Percentiles rank a stretch among this genome's conserved stretches.
Conservation (phyloP, 2,329 filamentous ascomycete species). For the Talaromyces verruculosus region DNA sequence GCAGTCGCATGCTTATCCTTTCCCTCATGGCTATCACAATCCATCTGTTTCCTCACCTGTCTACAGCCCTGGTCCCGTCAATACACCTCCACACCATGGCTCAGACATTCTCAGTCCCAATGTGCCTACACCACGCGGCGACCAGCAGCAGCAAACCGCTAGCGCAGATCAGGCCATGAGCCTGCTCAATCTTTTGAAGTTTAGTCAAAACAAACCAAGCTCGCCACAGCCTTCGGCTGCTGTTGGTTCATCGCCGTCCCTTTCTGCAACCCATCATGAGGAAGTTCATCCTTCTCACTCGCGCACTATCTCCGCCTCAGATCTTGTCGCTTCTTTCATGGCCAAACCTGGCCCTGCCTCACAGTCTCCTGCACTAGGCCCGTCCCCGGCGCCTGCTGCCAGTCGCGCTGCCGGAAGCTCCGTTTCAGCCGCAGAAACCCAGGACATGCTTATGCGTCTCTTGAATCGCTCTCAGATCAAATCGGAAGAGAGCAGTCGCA, state of each 20-base stretch:
- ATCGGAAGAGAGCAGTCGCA: slow-evolving; percentile 13
- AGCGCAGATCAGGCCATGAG: slow-evolving; percentile 55
- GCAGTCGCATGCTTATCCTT: slow-evolving; percentile 30
- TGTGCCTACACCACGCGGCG: slow-evolving; percentile 44
- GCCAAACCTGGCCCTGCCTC: slow-evolving; percentile 40
- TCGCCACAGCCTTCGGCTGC: slow-evolving; percentile 32
- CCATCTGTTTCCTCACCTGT: slow-evolving; percentile 60
- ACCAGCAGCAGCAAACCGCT: slow-evolving; percentile 35
- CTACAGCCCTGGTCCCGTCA: slow-evolving; percentile 55
- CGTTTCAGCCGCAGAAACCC: slow-evolving; percentile 58
- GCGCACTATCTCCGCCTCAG: slow-evolving; percentile 54
- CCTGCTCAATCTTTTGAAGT: slow-evolving; percentile 65
- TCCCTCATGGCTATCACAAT: slow-evolving; percentile 50
- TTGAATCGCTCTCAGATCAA: slow-evolving; percentile 67
- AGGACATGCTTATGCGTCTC: slow-evolving; percentile 81
- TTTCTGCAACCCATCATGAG: slow-evolving; percentile 32
- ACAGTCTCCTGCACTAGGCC: slow-evolving; percentile 31
- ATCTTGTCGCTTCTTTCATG: slow-evolving; percentile 58
- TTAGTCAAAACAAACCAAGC: slow-evolving; percentile 48
- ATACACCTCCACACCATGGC: slow-evolving; percentile 56
- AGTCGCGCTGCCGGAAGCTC: slow-evolving; percentile 26
- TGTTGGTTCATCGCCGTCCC: slow-evolving; percentile 29
- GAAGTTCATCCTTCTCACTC: slow-evolving; percentile 31
- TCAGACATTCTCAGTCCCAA: slow-evolving; percentile 62
- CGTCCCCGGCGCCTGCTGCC: slow-evolving; percentile 31